Percentiles rank a stretch among this genome's conserved stretches.
Evolutionary conservation across 208 protist genomes (phyloP).

Genomic region (Leishmania major): DNA sequence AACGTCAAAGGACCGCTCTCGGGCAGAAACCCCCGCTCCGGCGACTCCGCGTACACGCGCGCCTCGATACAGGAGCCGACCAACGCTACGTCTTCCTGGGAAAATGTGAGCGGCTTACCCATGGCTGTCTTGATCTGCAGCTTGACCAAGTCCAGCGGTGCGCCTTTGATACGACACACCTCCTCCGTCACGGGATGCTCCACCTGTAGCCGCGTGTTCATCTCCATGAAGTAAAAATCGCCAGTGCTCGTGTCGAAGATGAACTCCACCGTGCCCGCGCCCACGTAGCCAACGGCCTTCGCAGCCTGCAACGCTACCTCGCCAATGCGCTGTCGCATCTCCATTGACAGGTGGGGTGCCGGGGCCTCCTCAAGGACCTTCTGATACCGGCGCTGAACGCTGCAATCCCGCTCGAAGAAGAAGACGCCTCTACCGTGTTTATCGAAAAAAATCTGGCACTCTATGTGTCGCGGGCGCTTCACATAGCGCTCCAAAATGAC

Average conservation of each 20-base stretch:
- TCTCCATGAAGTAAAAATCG: constrained; percentile 98
- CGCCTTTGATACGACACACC: constrained; percentile 64
- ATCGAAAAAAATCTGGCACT: constrained; percentile 95
- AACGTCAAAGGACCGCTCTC: constrained; percentile 32
- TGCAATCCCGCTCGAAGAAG: constrained; percentile 96
- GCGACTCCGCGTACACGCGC: constrained; percentile 96
- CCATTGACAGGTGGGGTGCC: constrained; percentile 55
- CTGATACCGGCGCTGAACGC: constrained; percentile 95
- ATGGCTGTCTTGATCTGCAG: constrained; percentile 89
- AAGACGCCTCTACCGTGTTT: constrained; percentile 88
- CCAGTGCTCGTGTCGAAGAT: constrained; percentile 88
- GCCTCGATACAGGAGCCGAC: constrained; percentile 91
- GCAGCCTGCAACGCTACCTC: constrained; percentile 75
- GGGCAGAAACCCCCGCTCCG: constrained; percentile 89
- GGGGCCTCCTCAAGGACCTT: constrained; percentile 95
- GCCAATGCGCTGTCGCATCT: constrained; percentile 79
- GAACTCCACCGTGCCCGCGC: constrained; percentile 98
- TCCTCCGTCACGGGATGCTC: constrained; percentile 97
- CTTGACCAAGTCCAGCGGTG: constrained; percentile 93
- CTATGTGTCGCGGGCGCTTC: constrained; percentile 87
- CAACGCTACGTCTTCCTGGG: constrained; percentile 76
- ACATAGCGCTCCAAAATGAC: constrained; percentile 95
- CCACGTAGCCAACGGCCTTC: constrained; percentile 91
- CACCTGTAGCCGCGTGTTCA: constrained; percentile 99
- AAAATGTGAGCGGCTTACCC: constrained; percentile 71